Evolutionary conservation across 306 rosid species (phyloP), one percentile per base, ranked within the genome.

Genomic region (Fragaria iinumae): DNA sequence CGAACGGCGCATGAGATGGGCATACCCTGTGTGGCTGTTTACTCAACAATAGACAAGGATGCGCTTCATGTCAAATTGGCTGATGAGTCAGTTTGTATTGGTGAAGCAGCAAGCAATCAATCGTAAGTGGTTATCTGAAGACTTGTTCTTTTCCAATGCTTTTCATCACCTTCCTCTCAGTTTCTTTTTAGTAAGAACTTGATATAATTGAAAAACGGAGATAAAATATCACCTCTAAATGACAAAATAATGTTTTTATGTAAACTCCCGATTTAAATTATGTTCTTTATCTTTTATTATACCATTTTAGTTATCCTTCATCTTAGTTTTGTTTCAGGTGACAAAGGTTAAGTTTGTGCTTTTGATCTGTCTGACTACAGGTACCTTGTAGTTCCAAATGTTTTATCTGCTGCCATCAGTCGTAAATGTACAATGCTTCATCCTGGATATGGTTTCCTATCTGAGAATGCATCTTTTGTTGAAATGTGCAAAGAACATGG

Each of bases 381-480:
- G 79, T 95, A 95, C 79, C 85, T 92, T 43, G 59, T 83, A 73
- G 93, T 91, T 78, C 93, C 97, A 25, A 95, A 92, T 86, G 91
- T 95, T 81, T 76, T 95, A 65, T 80, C 97, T 66, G 99, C 99
- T 82, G 99, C 99, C 60, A 75, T 75, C 76, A 91, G 96, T 83
- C 90, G 80, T 43, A 80, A 67, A 39, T 92, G 99, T 80, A 89
- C 97, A 14, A 92, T 95, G 99, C 83, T 95, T 84, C 99, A 95
- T 85, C 99, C 99, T 49, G 99, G 99, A 80, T 95, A 95, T 84
- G 99, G 99, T 77, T 92, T 95, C 82, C 97, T 95, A 65, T 89
- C 99, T 39, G 99, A 95, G 87, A 95, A 95, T 91, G 98, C 97
- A 23, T 75, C 82, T 70, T 95, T 95, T 85, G 99, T 95, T 86